Conservation (phyloP, 257 asterid genomes). For the Penstemon newberryi region DNA sequence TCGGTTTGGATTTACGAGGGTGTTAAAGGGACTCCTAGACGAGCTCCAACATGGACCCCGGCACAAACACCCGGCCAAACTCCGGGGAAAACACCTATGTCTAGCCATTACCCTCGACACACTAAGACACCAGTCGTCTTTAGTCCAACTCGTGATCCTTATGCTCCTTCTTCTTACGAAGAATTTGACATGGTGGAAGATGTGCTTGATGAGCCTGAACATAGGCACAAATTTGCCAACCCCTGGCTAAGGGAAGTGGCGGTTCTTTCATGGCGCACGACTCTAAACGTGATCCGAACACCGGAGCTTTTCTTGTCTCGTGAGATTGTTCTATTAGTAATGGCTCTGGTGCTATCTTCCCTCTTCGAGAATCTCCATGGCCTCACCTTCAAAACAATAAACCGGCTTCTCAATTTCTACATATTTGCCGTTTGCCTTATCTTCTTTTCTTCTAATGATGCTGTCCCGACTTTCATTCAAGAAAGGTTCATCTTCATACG, state of each 20-base stretch:
- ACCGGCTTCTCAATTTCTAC: constrained; percentile 74
- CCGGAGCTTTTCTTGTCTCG: constrained; percentile 83
- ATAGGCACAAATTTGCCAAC: constrained; percentile 62
- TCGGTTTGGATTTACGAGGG: constrained; percentile 77
- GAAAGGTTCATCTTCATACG: constrained; percentile 87
- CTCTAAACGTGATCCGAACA: constrained; percentile 70
- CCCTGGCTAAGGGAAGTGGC: constrained; percentile 82
- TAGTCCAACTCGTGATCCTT: constrained; percentile 40
- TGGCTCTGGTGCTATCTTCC: constrained; percentile 74
- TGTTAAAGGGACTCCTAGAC: constrained; percentile 70
- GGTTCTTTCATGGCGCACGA: constrained; percentile 79
- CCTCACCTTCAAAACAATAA: constrained; percentile 51
- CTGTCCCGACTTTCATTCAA: constrained; percentile 87
- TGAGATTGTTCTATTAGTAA: constrained; percentile 65
- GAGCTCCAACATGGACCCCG: constrained; percentile 87
- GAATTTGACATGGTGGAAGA: constrained; percentile 49
- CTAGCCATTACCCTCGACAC: constrained; percentile 37
- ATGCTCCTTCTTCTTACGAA: constrained; percentile 45
- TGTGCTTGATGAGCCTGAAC: constrained; percentile 69
- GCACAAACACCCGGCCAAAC: constrained; percentile 57
- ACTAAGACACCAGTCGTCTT: constrained; percentile 38
- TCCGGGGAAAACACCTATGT: constrained; percentile 36
- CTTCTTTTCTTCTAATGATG: constrained; percentile 87
- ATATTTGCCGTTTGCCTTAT: constrained; percentile 71
- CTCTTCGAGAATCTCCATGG: constrained; percentile 51